Evolutionary conservation across 1,284 basidiomycete species (phyloP).

Genomic region (Cryptococcus jaspeensis): DNA sequence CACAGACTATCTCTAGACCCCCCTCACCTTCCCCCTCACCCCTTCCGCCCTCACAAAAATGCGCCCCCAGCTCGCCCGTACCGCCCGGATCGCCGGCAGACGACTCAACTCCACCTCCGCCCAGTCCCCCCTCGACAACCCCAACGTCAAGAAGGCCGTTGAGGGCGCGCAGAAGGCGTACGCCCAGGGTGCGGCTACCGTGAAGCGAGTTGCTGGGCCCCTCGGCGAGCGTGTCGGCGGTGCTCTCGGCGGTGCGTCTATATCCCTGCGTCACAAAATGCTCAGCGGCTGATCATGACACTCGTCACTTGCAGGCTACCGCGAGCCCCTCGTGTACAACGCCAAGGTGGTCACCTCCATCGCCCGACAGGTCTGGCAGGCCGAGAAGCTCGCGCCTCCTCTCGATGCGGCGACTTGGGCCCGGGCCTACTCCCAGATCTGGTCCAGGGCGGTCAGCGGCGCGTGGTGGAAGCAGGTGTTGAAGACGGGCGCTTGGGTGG

Average conservation of each 20-base stretch:
- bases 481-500: conserved; percentile 72
- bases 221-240: conserved; percentile 46
- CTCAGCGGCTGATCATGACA: background rate
- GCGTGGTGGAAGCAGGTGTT: conserved; percentile 70
- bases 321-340: conserved; percentile 79
- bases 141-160: conserved; percentile 45
- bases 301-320: conserved; percentile 62
- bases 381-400: conserved; percentile 83
- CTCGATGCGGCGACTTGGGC: conserved; percentile 63
- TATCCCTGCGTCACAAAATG: background rate
- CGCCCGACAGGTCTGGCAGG: conserved; percentile 84
- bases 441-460: conserved; percentile 63
- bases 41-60: conserved; percentile 9
- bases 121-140: conserved; percentile 32
- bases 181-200: conserved; percentile 34
- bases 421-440: conserved; percentile 72
- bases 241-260: conserved; percentile 47
- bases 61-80: conserved; percentile 22
- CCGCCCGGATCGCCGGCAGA: conserved; percentile 18
- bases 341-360: conserved; percentile 78
- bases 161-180: conserved; percentile 42
- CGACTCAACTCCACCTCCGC: conserved; percentile 30
- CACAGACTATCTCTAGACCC: background rate
- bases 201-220: conserved; percentile 48
- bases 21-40: conserved; percentile 2